Percentiles rank a stretch among this genome's conserved stretches.
These are phyloP conservation scores for Saraca asoca DNA, from an alignment of 331 rosid species.

Conservation along the genomic window DNA sequence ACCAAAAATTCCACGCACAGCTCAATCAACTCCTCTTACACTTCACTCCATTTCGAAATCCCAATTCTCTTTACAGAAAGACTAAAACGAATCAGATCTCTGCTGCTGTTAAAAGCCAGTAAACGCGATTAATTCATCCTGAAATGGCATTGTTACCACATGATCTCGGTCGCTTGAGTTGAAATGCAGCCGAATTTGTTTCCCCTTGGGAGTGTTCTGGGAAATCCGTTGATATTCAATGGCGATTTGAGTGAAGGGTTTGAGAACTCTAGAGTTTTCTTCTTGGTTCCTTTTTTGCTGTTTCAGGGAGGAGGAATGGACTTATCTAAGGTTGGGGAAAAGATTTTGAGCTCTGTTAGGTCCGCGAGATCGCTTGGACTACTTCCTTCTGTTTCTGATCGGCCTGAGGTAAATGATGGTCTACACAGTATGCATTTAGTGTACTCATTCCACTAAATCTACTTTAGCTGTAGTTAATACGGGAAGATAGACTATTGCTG, in stretches of 20 bases:
- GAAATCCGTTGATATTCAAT: slow-evolving; percentile 73
- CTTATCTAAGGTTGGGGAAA: slow-evolving; percentile 92
- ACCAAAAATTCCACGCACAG: neutral
- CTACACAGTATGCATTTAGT: neutral
- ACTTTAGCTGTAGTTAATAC: slow-evolving; percentile 16
- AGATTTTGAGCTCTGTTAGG: slow-evolving; percentile 94
- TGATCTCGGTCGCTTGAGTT: slow-evolving; percentile 56
- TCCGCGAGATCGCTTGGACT: slow-evolving; percentile 95
- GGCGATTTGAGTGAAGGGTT: slow-evolving; percentile 89
- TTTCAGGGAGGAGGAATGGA: slow-evolving; percentile 95
- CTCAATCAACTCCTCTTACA: neutral
- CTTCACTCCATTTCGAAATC: slow-evolving; percentile 13
- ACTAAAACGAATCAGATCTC: slow-evolving; percentile 32
- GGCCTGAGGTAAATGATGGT: slow-evolving; percentile 74
- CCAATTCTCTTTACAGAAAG: neutral
- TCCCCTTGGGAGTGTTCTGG: slow-evolving; percentile 72
- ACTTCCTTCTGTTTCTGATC: slow-evolving; percentile 85
- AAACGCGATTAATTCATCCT: slow-evolving; percentile 10
- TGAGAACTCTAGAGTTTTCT: slow-evolving; percentile 77
- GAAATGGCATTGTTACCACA: slow-evolving; percentile 30
- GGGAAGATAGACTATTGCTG: slow-evolving; percentile 9
- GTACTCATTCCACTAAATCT: slow-evolving; percentile 19
- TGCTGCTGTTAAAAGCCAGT: neutral
- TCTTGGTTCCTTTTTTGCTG: slow-evolving; percentile 79
- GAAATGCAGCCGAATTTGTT: slow-evolving; percentile 96